phyloP scores from a whole-genome alignment of 192 early-diverging fungal genomes.

The Mortierella antarctica region DNA sequence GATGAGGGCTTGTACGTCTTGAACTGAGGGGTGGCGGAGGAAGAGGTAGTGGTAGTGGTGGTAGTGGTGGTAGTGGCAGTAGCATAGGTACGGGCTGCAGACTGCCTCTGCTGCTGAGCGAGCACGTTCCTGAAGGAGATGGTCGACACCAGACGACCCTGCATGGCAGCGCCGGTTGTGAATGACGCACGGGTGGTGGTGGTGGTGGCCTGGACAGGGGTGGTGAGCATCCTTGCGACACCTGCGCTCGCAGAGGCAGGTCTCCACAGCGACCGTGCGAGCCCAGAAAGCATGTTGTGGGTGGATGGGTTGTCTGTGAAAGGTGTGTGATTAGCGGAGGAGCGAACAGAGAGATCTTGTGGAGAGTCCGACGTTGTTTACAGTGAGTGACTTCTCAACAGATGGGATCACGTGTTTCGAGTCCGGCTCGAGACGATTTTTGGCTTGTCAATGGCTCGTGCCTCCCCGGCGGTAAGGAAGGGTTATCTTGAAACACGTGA shows the following conservation, averaged over 20 bases:
- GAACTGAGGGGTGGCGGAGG: conserved; percentile 70
- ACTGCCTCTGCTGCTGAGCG: background rate
- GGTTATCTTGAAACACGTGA: too few species aligned
- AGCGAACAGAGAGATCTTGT: too few species aligned
- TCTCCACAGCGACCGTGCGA: conserved; percentile 40
- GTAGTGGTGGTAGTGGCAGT: conserved; percentile 16
- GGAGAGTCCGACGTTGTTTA: too few species aligned
- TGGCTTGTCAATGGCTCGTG: too few species aligned
- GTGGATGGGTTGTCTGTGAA: conserved; percentile 1
- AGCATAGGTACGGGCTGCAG: conserved; percentile 35
- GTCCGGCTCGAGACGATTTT: too few species aligned
- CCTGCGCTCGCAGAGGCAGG: conserved; percentile 13
- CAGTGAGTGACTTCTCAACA: too few species aligned
- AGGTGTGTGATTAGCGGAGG: background rate
- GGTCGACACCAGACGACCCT: conserved; percentile 8
- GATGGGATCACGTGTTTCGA: too few species aligned
- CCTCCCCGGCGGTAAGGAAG: too few species aligned
- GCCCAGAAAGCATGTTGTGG: conserved; percentile 34
- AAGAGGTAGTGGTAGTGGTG: conserved; percentile 2
- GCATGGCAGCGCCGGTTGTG: background rate
- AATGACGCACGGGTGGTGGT: background rate
- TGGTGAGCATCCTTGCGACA: conserved; percentile 29
- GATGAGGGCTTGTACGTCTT: conserved; percentile 93
- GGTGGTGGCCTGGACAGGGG: conserved; percentile 9
- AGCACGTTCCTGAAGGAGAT: conserved; percentile 10